These are phyloP conservation scores for Chamaecrista fasciculata DNA, from an alignment of 306 rosid genomes.

Conservation along the genomic window DNA sequence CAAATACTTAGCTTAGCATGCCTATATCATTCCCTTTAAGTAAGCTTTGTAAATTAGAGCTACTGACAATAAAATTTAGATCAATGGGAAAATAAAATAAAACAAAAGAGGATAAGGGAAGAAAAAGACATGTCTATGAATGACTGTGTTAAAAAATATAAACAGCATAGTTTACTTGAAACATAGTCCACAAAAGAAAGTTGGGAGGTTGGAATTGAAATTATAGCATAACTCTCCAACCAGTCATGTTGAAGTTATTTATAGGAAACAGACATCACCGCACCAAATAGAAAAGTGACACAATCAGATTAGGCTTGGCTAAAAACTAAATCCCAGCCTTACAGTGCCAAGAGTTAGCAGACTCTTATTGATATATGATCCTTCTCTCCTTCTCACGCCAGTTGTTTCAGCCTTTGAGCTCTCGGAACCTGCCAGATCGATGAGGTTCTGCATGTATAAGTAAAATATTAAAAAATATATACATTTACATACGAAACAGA, in stretches of 20 bases:
- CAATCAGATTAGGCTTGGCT: conserved; percentile 18
- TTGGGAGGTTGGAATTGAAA: not conserved
- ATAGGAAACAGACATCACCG: not conserved
- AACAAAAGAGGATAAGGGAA: not conserved
- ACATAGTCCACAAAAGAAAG: not conserved
- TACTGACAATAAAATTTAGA: not conserved
- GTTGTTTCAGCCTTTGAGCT: conserved; percentile 99
- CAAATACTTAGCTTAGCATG: not conserved
- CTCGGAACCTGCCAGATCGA: conserved; percentile 99
- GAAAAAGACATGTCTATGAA: not conserved
- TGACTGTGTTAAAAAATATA: too few relatives aligned
- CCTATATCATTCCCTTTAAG: not conserved
- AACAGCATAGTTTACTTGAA: not conserved
- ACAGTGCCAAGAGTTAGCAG: conserved; percentile 98
- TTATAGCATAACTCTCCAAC: not conserved
- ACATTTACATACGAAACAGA: conserved; percentile 25
- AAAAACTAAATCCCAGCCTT: conserved; percentile 55
- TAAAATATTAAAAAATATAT: conserved; percentile 39
- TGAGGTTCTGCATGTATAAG: conserved; percentile 93
- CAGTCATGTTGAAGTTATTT: not conserved
- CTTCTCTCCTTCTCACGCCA: conserved; percentile 96
- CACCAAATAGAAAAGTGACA: conserved; percentile 14
- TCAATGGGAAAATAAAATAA: not conserved
- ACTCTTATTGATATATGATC: conserved; percentile 96
- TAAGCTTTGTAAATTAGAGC: not conserved